Percentiles rank a stretch among this genome's conserved stretches.
Conservation (phyloP, 2,329 filamentous ascomycete species). For the Arthrobotrys sphaeroides region DNA sequence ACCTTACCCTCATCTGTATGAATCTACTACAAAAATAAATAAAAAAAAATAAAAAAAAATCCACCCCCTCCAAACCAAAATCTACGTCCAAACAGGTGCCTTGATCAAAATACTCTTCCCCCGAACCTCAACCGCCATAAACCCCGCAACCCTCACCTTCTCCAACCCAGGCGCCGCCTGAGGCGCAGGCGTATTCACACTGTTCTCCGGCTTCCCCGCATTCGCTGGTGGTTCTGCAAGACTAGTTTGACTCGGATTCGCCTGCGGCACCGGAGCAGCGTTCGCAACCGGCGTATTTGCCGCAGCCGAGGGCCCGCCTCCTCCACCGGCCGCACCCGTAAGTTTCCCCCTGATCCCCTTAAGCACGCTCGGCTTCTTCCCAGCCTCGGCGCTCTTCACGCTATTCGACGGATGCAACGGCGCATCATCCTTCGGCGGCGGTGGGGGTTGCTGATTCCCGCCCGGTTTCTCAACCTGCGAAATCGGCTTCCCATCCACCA, state of each 20-base stretch:
- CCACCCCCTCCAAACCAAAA: no score
- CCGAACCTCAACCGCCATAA: conserved; percentile 77
- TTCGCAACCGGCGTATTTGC: conserved; percentile 2
- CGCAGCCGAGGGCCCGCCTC: neutral
- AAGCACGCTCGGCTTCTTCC: conserved; percentile 59
- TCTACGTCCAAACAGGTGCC: conserved; percentile 73
- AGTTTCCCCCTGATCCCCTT: conserved; percentile 58
- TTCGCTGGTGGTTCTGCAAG: conserved; percentile 21
- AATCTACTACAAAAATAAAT: neutral
- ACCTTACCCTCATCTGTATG: neutral
- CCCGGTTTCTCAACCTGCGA: conserved; percentile 59
- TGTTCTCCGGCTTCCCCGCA: conserved; percentile 63
- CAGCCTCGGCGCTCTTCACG: conserved; percentile 61
- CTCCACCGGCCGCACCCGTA: conserved; percentile 45
- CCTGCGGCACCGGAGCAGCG: conserved; percentile 60
- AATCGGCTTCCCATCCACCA: conserved; percentile 35
- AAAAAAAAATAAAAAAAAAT: neutral
- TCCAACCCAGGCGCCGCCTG: conserved; percentile 53
- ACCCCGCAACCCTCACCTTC: conserved; percentile 78
- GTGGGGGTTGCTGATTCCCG: conserved; percentile 32
- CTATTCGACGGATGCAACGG: conserved; percentile 58
- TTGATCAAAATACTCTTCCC: conserved; percentile 79
- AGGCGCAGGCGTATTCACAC: neutral
- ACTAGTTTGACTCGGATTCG: conserved; percentile 58
- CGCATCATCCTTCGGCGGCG: conserved; percentile 37